A percentile compares a stretch with the other conserved stretches of the same genome.
These are phyloP conservation scores for Colletotrichum sp. DNA, from an alignment of 2,329 filamentous ascomycete genomes.

Conservation along the genomic window DNA sequence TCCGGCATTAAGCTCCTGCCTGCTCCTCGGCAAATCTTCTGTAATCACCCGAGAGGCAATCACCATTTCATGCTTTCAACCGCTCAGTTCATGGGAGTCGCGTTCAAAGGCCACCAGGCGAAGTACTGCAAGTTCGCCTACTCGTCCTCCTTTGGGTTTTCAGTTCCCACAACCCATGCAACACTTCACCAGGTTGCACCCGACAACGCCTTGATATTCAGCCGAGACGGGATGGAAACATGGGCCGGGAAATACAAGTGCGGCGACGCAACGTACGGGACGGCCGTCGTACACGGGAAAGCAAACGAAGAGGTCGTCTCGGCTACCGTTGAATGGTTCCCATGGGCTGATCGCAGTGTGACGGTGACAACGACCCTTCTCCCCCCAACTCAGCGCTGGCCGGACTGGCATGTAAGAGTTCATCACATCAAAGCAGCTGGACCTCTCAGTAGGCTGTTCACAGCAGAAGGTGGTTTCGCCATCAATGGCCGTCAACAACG, in stretches of 20 bases:
- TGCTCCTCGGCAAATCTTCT: conserved; percentile 47
- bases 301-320: background rate
- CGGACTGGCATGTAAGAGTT: background rate
- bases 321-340: background rate
- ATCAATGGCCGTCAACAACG: background rate
- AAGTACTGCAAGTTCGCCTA: conserved; percentile 53
- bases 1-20: background rate
- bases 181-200: background rate
- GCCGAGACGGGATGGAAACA: background rate
- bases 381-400: background rate
- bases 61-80: conserved; percentile 47
- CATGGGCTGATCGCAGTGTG: background rate
- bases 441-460: background rate
- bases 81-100: conserved; percentile 39
- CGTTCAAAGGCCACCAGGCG: conserved; percentile 41
- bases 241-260: background rate
- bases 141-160: conserved; percentile 50
- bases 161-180: conserved; percentile 28
- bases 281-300: background rate
- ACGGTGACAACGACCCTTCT: background rate
- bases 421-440: background rate
- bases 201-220: background rate
- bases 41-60: conserved; percentile 32
- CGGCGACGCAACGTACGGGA: background rate
- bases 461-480: background rate